A percentile compares a stretch with the other conserved stretches of the same genome.
These are phyloP conservation scores for Metschnikowia reukaufii DNA, from an alignment of 805 yeast species.

Conservation along the genomic window DNA sequence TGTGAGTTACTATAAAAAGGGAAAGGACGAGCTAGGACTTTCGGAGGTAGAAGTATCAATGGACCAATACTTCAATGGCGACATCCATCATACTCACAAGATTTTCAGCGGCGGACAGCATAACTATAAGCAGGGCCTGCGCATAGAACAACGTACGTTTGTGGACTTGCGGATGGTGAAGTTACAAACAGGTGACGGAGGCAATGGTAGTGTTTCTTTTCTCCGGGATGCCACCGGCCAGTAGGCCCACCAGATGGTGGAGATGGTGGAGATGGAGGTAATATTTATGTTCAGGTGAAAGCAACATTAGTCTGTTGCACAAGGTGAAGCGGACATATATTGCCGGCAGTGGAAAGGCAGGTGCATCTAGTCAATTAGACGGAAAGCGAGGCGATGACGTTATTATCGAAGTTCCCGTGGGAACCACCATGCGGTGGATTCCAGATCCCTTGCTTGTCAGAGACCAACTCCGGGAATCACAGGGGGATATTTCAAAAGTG, in stretches of 20 bases:
- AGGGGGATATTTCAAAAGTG: constrained; percentile 21
- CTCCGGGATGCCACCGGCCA: constrained; percentile 81
- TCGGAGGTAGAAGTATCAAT: constrained; percentile 17
- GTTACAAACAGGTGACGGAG: constrained; percentile 79
- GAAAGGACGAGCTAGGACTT: constrained; percentile 16
- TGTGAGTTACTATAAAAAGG: constrained; percentile 8
- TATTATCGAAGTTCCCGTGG: constrained; percentile 84
- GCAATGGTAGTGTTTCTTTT: constrained; percentile 84
- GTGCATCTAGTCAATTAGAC: constrained; percentile 75
- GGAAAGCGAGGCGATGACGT: constrained; percentile 85
- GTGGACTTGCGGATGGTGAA: constrained; percentile 58
- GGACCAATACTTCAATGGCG: constrained; percentile 42
- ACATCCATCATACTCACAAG: constrained; percentile 40
- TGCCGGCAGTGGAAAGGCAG: constrained; percentile 72
- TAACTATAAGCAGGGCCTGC: constrained; percentile 29
- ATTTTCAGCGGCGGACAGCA: constrained; percentile 35
- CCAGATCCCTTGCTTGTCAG: constrained; percentile 62
- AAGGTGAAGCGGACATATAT: constrained; percentile 63
- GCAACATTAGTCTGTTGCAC: constrained; percentile 69
- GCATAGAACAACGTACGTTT: constrained; percentile 40
- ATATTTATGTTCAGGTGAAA: constrained; percentile 77
- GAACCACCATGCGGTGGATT: constrained; percentile 84
- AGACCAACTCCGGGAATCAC: constrained; percentile 24
- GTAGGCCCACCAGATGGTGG: constrained; percentile 99
- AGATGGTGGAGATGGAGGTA: constrained; percentile 95